Conservation (phyloP, 352 stramenopile genomes). For the Globisporangium splendens region DNA sequence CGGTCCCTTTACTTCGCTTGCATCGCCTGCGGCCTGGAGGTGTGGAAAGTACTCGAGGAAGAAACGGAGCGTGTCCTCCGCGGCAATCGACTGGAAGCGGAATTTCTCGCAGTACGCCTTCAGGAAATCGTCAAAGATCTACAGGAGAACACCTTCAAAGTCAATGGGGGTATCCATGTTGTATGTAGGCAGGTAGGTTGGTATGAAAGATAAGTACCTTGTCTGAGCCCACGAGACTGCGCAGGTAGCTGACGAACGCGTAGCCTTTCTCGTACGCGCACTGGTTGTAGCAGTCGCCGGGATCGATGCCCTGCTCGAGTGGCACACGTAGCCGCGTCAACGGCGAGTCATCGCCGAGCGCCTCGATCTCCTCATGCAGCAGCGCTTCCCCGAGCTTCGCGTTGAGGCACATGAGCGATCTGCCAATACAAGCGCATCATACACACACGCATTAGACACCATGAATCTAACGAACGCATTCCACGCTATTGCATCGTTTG, state of each 20-base stretch:
- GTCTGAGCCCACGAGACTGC: conserved; percentile 60
- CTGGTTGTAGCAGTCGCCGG: conserved; percentile 79
- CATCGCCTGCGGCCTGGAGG: conserved; percentile 28
- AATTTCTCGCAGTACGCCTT: conserved; percentile 61
- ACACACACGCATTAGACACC: not conserved
- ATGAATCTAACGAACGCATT: not conserved
- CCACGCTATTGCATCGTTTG: not conserved
- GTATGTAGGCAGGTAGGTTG: not conserved
- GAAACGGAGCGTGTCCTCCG: conserved; percentile 65
- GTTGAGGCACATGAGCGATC: conserved; percentile 58
- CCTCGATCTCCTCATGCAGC: conserved; percentile 64
- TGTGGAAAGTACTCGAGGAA: conserved; percentile 68
- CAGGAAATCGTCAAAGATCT: conserved; percentile 72
- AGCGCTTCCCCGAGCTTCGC: conserved; percentile 71
- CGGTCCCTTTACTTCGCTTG: conserved; percentile 41
- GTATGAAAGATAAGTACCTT: conserved; percentile 21
- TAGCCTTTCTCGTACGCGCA: conserved; percentile 84
- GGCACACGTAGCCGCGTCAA: conserved; percentile 66
- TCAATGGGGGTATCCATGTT: not conserved
- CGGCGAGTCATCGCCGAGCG: conserved; percentile 63
- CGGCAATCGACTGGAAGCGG: conserved; percentile 72
- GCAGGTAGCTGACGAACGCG: conserved; percentile 73
- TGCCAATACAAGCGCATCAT: conserved; percentile 13
- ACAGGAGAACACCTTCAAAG: not conserved
- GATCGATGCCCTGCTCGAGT: conserved; percentile 71